Conservation (phyloP, 2,329 filamentous ascomycete species). For the Cytospora piceae region DNA sequence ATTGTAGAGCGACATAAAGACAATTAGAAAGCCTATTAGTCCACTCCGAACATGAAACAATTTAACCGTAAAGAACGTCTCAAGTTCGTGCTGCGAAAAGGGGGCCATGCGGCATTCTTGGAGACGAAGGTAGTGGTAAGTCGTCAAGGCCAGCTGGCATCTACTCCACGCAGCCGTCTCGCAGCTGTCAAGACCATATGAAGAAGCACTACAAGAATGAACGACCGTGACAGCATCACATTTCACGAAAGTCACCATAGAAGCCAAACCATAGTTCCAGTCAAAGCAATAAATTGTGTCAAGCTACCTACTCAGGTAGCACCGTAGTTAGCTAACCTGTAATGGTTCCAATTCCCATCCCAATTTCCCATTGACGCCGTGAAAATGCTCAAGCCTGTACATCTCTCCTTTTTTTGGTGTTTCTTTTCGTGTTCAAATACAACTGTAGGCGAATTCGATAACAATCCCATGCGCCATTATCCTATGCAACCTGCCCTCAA, state of each 20-base stretch:
- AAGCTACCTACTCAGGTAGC: neutral
- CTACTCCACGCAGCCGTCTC: neutral
- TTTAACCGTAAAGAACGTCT: neutral
- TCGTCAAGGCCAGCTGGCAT: neutral
- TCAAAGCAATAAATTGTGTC: neutral
- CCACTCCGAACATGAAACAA: neutral
- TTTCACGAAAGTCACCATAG: neutral
- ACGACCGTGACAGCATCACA: neutral
- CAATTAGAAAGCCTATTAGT: no score
- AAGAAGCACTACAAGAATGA: neutral
- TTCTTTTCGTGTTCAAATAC: slow-evolving; percentile 13
- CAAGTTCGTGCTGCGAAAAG: no score
- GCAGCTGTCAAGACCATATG: neutral
- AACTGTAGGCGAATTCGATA: neutral
- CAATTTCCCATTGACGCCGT: neutral
- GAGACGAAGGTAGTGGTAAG: neutral
- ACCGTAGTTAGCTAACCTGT: neutral
- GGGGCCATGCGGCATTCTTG: no score
- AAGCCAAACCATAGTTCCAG: neutral
- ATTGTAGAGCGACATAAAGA: neutral
- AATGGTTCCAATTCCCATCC: neutral
- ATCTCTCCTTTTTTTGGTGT: neutral
- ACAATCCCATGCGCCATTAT: slow-evolving; percentile 10
- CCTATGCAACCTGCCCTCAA: slow-evolving; percentile 5
- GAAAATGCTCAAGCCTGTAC: slow-evolving; percentile 7